Conservation (phyloP, 192 early-diverging fungal species). For the Gryganskiella cystojenkinii region DNA sequence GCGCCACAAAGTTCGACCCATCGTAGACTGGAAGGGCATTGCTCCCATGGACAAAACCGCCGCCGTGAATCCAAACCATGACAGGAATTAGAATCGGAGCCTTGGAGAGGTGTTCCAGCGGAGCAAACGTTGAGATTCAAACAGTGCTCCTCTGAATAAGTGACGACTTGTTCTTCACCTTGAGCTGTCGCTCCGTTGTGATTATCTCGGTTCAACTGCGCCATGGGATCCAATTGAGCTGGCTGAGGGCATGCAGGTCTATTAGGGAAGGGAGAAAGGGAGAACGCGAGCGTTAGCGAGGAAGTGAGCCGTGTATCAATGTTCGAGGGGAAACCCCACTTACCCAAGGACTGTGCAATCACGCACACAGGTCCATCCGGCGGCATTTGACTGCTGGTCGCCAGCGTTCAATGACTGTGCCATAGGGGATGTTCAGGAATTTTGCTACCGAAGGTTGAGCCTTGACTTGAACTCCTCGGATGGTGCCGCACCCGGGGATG, state of each 20-base stretch:
- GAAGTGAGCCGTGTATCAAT: neutral
- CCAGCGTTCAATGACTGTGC: slow-evolving; percentile 16
- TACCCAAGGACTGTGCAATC: slow-evolving; percentile 22
- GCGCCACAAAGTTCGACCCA: slow-evolving; percentile 23
- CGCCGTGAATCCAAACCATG: slow-evolving; percentile 33
- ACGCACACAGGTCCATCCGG: slow-evolving; percentile 13
- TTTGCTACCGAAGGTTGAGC: slow-evolving; percentile 3
- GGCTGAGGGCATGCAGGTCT: slow-evolving; percentile 32
- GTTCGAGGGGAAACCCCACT: neutral
- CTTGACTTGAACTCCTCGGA: slow-evolving; percentile 51
- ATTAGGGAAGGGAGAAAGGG: neutral
- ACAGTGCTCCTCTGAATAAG: slow-evolving; percentile 21
- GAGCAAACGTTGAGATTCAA: slow-evolving; percentile 25
- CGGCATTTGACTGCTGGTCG: slow-evolving; percentile 3
- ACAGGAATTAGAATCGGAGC: slow-evolving; percentile 14
- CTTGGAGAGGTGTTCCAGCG: slow-evolving; percentile 6
- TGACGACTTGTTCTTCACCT: too few relatives aligned
- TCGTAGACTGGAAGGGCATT: slow-evolving; percentile 16
- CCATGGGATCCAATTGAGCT: neutral
- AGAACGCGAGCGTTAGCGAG: neutral
- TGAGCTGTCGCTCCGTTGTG: neutral
- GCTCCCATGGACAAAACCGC: slow-evolving; percentile 10
- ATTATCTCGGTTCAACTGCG: slow-evolving; percentile 6
- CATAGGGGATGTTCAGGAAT: slow-evolving; percentile 32
- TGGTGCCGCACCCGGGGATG: slow-evolving; percentile 13